Conservation (phyloP, 2,329 filamentous ascomycete species). For the Pseudonectria foliicola region DNA sequence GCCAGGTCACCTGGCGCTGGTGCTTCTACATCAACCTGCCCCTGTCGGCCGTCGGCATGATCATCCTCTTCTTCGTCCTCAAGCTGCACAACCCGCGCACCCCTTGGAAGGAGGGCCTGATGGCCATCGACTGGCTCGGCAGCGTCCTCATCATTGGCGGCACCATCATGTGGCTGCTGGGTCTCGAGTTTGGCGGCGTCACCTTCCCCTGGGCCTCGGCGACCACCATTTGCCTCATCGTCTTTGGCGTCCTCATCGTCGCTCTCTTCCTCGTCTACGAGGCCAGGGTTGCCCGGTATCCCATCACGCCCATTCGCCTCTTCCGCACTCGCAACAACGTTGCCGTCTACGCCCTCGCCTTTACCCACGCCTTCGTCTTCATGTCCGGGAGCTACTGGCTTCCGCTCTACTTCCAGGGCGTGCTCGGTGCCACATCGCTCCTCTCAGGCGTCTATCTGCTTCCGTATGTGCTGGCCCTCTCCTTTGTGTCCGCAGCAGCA, state of each 20-base stretch:
- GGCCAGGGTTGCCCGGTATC: conserved; percentile 65
- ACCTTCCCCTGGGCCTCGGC: conserved; percentile 67
- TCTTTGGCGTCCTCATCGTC: conserved; percentile 61
- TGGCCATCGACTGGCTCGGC: conserved; percentile 54
- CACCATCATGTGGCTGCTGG: conserved; percentile 79
- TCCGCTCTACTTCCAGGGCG: conserved; percentile 77
- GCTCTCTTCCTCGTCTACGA: conserved; percentile 66
- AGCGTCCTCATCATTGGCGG: conserved; percentile 60
- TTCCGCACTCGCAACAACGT: conserved; percentile 62
- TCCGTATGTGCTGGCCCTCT: conserved; percentile 61
- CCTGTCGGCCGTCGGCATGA: conserved; percentile 38
- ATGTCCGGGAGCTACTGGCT: conserved; percentile 74
- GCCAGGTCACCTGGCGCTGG: conserved; percentile 60
- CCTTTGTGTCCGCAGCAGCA: conserved; percentile 50
- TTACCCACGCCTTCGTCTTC: conserved; percentile 70
- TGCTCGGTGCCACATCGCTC: conserved; percentile 60
- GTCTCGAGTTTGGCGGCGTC: conserved; percentile 77
- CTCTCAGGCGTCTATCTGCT: conserved; percentile 69
- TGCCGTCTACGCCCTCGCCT: conserved; percentile 58
- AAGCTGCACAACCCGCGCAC: conserved; percentile 64
- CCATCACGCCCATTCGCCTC: conserved; percentile 67
- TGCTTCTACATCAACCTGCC: conserved; percentile 61
- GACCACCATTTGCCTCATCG: conserved; percentile 67
- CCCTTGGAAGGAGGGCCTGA: conserved; percentile 52
- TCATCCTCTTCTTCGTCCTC: conserved; percentile 52